Evolutionary conservation across 1,284 basidiomycete species (phyloP).

Genomic region (Grifola frondosa): DNA sequence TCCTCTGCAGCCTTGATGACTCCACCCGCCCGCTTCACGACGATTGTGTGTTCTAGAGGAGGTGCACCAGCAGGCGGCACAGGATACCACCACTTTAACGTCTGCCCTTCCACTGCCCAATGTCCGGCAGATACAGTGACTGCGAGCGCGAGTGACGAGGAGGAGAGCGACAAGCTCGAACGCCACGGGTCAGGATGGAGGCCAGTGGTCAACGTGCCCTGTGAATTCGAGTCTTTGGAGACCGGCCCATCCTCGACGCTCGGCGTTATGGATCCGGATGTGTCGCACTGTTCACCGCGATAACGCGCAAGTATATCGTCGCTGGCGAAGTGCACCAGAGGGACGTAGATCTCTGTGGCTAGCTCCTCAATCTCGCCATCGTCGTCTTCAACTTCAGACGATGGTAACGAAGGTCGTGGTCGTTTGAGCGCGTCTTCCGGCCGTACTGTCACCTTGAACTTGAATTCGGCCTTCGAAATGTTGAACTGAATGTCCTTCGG

Average conservation of each 20-base stretch:
- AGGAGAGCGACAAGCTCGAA: slow-evolving; percentile 5
- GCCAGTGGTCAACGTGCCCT: slow-evolving; percentile 4
- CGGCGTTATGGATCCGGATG: slow-evolving; percentile 10
- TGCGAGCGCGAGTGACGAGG: slow-evolving; percentile 37
- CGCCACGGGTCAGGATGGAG: slow-evolving; percentile 3
- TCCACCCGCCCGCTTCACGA: slow-evolving; percentile 63
- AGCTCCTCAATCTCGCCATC: too few species aligned
- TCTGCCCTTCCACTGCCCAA: slow-evolving; percentile 70
- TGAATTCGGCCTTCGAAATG: slow-evolving; percentile 68
- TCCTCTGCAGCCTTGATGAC: slow-evolving; percentile 44
- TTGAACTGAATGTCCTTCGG: slow-evolving; percentile 75
- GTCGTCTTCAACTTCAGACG: slow-evolving; percentile 28
- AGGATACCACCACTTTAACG: slow-evolving; percentile 84
- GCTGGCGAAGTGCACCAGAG: slow-evolving; percentile 84
- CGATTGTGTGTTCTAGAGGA: slow-evolving; percentile 60
- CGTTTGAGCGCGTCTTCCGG: slow-evolving; percentile 45
- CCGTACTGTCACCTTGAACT: slow-evolving; percentile 61
- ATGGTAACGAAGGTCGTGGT: slow-evolving; percentile 14
- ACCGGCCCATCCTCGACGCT: slow-evolving; percentile 1
- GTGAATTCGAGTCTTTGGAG: slow-evolving; percentile 20
- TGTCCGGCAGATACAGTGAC: slow-evolving; percentile 65
- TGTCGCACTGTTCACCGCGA: slow-evolving; percentile 11
- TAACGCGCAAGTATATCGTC: slow-evolving; percentile 35
- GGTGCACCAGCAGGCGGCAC: slow-evolving; percentile 51
- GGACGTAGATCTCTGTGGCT: slow-evolving; percentile 85